These are phyloP conservation scores for Flaveria floridana DNA, from an alignment of 140 eudicot species.

Conservation along the genomic window DNA sequence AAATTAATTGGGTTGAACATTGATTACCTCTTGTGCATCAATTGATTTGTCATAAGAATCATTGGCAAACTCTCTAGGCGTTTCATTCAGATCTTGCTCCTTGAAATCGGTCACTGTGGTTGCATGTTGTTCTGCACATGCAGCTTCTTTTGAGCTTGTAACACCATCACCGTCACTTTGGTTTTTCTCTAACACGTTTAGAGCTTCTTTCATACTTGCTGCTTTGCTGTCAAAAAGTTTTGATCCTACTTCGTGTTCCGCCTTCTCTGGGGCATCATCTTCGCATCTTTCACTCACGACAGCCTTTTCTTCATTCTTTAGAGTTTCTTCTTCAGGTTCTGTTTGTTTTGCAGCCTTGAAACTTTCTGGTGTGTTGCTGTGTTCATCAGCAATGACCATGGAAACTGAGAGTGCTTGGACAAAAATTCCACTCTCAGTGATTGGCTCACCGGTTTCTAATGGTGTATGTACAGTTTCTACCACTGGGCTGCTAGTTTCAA, in stretches of 20 bases:
- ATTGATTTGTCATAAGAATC: constrained; percentile 7
- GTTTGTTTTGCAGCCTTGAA: constrained; percentile 18
- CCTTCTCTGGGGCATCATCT: constrained; percentile 16
- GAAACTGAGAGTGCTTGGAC: constrained; percentile 42
- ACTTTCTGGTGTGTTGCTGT: constrained; percentile 32
- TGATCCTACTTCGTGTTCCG: constrained; percentile 30
- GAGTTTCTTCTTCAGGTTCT: constrained; percentile 13
- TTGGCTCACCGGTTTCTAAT: constrained; percentile 19
- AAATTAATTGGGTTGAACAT: constrained; percentile 5
- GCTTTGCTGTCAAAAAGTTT: constrained; percentile 10
- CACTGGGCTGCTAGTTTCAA: constrained; percentile 32
- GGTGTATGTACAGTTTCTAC: constrained; percentile 36
- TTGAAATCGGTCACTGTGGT: constrained; percentile 17
- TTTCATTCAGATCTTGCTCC: constrained; percentile 30
- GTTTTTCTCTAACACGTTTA: neutral
- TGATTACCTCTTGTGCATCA: constrained; percentile 28
- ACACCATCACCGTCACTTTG: constrained; percentile 25
- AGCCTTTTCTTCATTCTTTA: constrained; percentile 20
- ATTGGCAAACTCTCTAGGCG: constrained; percentile 14
- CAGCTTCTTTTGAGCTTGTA: constrained; percentile 25
- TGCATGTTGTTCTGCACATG: constrained; percentile 4
- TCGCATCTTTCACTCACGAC: constrained; percentile 16
- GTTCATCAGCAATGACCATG: constrained; percentile 30
- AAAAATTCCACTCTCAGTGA: constrained; percentile 42
- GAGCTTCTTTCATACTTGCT: constrained; percentile 10